Percentiles rank a stretch among this genome's conserved stretches.
phyloP scores from a whole-genome alignment of 108 stramenopile species.

The Discostella stelligeroides region DNA sequence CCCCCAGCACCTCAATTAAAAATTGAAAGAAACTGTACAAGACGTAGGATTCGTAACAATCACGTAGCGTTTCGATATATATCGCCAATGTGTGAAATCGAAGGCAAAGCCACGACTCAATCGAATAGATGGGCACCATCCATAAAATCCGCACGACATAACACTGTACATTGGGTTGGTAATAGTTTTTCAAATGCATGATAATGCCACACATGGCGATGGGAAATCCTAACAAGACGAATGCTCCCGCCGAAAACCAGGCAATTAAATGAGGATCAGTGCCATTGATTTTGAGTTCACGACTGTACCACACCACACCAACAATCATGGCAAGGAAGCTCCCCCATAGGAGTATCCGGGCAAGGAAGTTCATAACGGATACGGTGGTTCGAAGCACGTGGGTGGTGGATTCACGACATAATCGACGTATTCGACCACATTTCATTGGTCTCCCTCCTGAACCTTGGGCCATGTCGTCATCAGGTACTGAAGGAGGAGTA shows the following conservation, averaged over 20 bases:
- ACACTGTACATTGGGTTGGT: conserved; percentile 84
- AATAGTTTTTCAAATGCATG: conserved; percentile 88
- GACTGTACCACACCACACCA: conserved; percentile 78
- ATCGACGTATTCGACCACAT: conserved; percentile 26
- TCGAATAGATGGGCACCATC: conserved; percentile 95
- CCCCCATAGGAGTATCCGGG: conserved; percentile 66
- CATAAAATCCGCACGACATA: conserved; percentile 89
- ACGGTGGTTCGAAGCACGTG: conserved; percentile 50
- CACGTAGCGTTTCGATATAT: conserved; percentile 79
- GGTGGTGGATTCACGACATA: conserved; percentile 29
- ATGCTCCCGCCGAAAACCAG: conserved; percentile 89
- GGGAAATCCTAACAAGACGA: conserved; percentile 89
- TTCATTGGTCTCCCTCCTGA: conserved; percentile 32
- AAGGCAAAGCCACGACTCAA: conserved; percentile 90
- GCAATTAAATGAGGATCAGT: conserved; percentile 88
- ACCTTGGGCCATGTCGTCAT: not conserved
- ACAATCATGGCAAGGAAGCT: conserved; percentile 60
- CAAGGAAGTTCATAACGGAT: conserved; percentile 75
- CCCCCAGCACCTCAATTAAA: conserved; percentile 89
- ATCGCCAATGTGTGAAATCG: conserved; percentile 80
- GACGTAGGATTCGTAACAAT: conserved; percentile 91
- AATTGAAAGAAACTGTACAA: conserved; percentile 94
- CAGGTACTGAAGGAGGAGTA: not conserved
- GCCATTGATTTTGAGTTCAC: conserved; percentile 82
- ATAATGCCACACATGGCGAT: conserved; percentile 86